Conservation (phyloP, 1,139 yeast species). For the Sugiyamaella xylanicola region DNA sequence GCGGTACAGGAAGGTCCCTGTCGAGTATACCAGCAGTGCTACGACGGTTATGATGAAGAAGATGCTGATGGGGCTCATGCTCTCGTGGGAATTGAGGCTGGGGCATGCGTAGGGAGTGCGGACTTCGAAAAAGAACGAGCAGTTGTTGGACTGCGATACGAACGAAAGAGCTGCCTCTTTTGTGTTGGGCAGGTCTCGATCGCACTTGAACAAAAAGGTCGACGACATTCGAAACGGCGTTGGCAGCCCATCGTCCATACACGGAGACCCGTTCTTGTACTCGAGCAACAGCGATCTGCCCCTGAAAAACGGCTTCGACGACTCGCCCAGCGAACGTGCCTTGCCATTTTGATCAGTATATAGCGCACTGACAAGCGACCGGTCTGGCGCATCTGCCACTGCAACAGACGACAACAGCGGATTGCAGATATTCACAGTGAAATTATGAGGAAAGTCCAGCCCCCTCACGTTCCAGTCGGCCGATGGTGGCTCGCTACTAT, state of each 20-base stretch:
- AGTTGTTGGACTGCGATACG: conserved; percentile 71
- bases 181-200: conserved; percentile 58
- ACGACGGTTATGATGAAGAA: conserved; percentile 40
- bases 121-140: conserved; percentile 83
- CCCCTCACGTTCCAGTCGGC: conserved; percentile 67
- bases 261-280: conserved; percentile 71
- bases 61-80: conserved; percentile 37
- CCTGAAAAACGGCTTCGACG: conserved; percentile 58
- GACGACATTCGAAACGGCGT: conserved; percentile 60
- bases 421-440: conserved; percentile 79
- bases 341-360: conserved; percentile 57
- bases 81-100: conserved; percentile 56
- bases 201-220: conserved; percentile 74
- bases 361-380: conserved; percentile 60
- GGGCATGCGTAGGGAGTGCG: conserved; percentile 89
- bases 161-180: conserved; percentile 68
- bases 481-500: background rate
- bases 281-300: conserved; percentile 73
- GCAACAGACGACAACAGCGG: conserved; percentile 45
- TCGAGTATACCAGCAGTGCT: conserved; percentile 42
- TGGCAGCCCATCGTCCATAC: conserved; percentile 52
- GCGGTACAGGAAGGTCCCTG: conserved; percentile 26
- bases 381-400: conserved; percentile 44
- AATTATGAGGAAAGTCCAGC: conserved; percentile 69
- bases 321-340: conserved; percentile 62